Evolutionary conservation across 257 asterid genomes (phyloP).

Genomic region (Nicotiana knightiana): DNA sequence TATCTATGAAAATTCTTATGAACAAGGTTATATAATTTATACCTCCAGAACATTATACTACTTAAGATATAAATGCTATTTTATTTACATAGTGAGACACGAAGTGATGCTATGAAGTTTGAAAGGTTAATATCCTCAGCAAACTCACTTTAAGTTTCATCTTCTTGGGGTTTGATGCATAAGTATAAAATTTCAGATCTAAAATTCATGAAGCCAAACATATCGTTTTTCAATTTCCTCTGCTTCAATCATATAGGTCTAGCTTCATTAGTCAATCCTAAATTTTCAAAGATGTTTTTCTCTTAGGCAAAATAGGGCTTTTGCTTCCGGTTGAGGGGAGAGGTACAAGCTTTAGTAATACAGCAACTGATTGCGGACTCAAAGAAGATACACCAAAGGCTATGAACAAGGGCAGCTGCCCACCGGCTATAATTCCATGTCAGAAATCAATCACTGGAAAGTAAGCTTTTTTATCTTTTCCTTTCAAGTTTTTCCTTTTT

Average conservation of each 20-base stretch:
- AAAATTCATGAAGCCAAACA: too few relatives aligned
- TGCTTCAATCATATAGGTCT: too few relatives aligned
- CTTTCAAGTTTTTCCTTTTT: background rate
- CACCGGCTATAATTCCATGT: background rate
- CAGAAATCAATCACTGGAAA: background rate
- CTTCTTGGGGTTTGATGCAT: too few relatives aligned
- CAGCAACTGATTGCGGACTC: background rate
- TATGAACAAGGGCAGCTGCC: background rate
- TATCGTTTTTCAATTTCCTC: too few relatives aligned
- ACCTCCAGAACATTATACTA: background rate
- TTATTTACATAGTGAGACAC: background rate
- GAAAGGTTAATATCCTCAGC: too few relatives aligned
- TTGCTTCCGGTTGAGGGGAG: too few relatives aligned
- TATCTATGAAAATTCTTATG: background rate
- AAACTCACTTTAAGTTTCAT: too few relatives aligned
- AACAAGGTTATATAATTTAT: background rate
- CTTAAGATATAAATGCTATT: background rate
- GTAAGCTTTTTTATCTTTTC: background rate
- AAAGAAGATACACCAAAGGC: background rate
- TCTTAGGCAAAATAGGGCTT: background rate
- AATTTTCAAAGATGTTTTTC: background rate
- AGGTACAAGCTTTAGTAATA: background rate
- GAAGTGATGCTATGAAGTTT: too few relatives aligned
- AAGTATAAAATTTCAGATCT: too few relatives aligned
- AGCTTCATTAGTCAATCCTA: too few relatives aligned